Evolutionary conservation across 345 rosid species (phyloP), one percentile per base, ranked within the genome.

Genomic region (Eucalyptus marginata): DNA sequence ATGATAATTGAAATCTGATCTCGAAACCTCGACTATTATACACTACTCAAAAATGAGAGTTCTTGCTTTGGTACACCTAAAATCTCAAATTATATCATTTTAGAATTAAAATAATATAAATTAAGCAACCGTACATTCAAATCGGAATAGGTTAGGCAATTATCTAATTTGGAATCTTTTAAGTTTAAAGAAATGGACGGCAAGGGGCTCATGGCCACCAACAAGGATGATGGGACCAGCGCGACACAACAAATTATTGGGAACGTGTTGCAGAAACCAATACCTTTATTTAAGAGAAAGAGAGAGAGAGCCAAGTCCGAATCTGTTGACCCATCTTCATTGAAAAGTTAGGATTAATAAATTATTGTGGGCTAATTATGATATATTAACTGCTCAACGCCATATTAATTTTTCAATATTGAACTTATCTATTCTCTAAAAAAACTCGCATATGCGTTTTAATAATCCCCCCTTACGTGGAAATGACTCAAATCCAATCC

Each of bases 221-320:
- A 24, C 62, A 56, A 56, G 29, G 62, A 24, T 56, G 62, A 22
- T 24, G 3, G 62, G 3, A 56, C 62, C 29, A 56, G 29, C 4
- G 13, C 6, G 1, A 20, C 25, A 52, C 58, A 52, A 20, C 62
- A 24, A 10, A 56, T 24, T 12, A 24, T 24, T 56, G 62, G 13
- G 3, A 56, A 17, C 6, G 3, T 10, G 13, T 0, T 9, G 13
- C 1, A 56, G 3, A 56, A 22, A 2, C 29, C 62, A 56, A 56
- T 4, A 56, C 27, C 11, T 56, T 56, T 9, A 56, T 22, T 10
- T 24, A 22, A 56, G 59, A 20, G 17, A 17, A n/a, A n/a, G 36
- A 36, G 36, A 36, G 25, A 54, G 29, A 56, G 29, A 8, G 62
- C 29, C 25, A 20, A 52, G 58, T 52, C 4, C 1, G 5, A 52